Base-by-base conservation (phyloP, 2,329 filamentous ascomycete species). In the Calonectria henricotiae region DNA sequence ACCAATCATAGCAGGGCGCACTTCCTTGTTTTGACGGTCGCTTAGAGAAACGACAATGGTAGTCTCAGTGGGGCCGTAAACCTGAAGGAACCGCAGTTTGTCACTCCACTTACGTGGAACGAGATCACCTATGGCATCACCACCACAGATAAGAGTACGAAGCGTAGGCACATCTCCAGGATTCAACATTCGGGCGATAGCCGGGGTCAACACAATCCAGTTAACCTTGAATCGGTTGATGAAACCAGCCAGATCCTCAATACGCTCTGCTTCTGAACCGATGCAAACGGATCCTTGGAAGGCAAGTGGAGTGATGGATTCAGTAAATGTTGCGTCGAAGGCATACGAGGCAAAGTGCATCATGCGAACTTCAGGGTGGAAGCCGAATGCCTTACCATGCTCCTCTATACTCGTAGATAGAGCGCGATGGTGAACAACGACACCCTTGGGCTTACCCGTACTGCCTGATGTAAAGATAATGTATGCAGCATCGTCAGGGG, bases 341-440 rank as follows among this genome's bases (percentile, higher is more conserved):
- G 75, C 77, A 23, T 77, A 77, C 0, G 81, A 73, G 1, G 80
- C 77, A 35, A 82, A 82, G 25, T 82, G 81, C 0, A 83, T 67
- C 43, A 71, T 78, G 30, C 68, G 77, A 49, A 47, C 75, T 1
- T 72, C 68, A 1, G 74, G 63, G 0, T 78, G 67, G 5, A 76
- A 78, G 3, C 71, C 55, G 2, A 65, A 69, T 15, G 51, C 51
- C 32, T 58, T 39, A 7, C 51, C 51, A 17, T 58, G 51, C 12
- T 58, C 35, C 32, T 58, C 6, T 0, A 61, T 67, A n/a, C 73
- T 68, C 0, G 75, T 71, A 1, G 61, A 62, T 0, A 75, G 73
- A 0, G 73, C 60, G 1, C 51, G 51, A 43, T 77, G 75, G 25
- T 76, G 72, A 9, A 77, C 43, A 0, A 76, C 46, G 0, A 75